Conservation (phyloP, 1,139 yeast genomes). For the Yamadazyma aaseri region DNA sequence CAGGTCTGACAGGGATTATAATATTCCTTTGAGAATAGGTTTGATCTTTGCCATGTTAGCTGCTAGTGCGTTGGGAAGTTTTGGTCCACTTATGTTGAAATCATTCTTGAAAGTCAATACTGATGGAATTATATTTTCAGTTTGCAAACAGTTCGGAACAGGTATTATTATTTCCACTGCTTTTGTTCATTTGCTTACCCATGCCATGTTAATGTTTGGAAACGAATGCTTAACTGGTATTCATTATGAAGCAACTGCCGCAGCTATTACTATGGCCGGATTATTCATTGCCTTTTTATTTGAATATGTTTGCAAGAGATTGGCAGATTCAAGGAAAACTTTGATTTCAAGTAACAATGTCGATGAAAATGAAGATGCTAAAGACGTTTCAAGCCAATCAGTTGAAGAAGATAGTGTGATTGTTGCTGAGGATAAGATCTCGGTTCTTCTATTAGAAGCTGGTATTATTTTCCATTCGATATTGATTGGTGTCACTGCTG, state of each 20-base stretch:
- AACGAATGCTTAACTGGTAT: constrained; percentile 22
- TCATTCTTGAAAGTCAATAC: constrained; percentile 20
- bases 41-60: constrained; percentile 29
- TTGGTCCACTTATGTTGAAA: constrained; percentile 22
- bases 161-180: constrained; percentile 29
- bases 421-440: constrained; percentile 12
- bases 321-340: constrained; percentile 9
- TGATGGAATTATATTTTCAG: constrained; percentile 18
- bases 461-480: constrained; percentile 30
- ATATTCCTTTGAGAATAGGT: constrained; percentile 28
- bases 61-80: constrained; percentile 29
- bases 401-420: not conserved
- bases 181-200: constrained; percentile 23
- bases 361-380: constrained; percentile 1
- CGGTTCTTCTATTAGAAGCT: constrained; percentile 20
- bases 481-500: constrained; percentile 24
- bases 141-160: constrained; percentile 28
- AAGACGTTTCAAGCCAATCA: not conserved
- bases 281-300: constrained; percentile 29
- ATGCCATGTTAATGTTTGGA: constrained; percentile 23
- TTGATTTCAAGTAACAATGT: constrained; percentile 3
- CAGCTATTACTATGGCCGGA: constrained; percentile 36
- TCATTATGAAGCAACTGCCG: constrained; percentile 27
- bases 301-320: constrained; percentile 20
- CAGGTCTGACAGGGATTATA: constrained; percentile 24